These are phyloP conservation scores for Cryphonectria parasitica DNA, from an alignment of 2,329 filamentous ascomycete genomes.

Conservation along the genomic window DNA sequence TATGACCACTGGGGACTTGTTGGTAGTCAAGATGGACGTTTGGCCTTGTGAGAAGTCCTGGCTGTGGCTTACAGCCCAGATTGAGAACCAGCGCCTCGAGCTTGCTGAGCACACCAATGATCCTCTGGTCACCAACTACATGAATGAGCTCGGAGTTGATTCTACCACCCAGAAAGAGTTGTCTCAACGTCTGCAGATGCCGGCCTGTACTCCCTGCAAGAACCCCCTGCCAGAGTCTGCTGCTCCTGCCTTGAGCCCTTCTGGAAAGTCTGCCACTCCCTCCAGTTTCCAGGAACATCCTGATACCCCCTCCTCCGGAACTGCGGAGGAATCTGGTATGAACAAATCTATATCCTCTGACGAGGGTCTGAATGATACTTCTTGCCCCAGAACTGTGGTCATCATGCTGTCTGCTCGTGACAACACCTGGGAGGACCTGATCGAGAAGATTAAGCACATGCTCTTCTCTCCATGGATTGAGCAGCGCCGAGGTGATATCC, in stretches of 20 bases:
- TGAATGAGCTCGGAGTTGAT: not conserved
- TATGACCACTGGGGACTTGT: not conserved
- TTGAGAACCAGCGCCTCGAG: not conserved
- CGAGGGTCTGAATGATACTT: too few relatives aligned
- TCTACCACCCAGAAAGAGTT: not conserved
- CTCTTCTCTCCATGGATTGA: not conserved
- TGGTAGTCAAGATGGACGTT: not conserved
- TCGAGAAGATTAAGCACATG: not conserved
- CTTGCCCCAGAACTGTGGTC: not conserved
- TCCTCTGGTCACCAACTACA: not conserved
- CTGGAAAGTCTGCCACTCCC: too few relatives aligned
- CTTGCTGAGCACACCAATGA: not conserved
- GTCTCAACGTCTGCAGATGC: not conserved
- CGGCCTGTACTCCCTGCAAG: too few relatives aligned
- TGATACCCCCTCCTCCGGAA: too few relatives aligned
- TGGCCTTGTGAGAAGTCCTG: not conserved
- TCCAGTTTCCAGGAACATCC: too few relatives aligned
- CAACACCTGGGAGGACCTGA: not conserved
- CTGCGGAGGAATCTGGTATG: too few relatives aligned
- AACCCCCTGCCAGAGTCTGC: too few relatives aligned
- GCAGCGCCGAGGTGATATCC: not conserved
- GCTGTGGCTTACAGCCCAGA: not conserved
- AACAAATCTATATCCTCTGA: too few relatives aligned
- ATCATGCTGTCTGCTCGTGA: not conserved
- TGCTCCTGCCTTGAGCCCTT: too few relatives aligned